Percentiles rank a stretch among this genome's conserved stretches.
These are phyloP conservation scores for Plasmodium gaboni DNA, from an alignment of 169 alveolate species.

Conservation along the genomic window DNA sequence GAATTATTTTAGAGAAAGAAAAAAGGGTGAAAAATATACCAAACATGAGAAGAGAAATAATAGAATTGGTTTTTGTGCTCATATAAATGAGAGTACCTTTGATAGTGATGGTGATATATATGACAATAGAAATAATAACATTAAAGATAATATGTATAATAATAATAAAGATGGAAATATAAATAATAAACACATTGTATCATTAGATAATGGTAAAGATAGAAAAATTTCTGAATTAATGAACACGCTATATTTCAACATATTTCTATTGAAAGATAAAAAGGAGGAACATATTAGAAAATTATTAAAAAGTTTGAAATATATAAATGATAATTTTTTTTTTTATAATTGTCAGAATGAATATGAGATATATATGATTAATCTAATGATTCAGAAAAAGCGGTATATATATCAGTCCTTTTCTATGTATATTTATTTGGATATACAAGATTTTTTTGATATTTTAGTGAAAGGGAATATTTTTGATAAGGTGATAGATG, in stretches of 20 bases:
- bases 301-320: constrained; percentile 39
- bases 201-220: not conserved
- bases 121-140: not conserved
- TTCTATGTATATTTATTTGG: constrained; percentile 50
- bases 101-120: not conserved
- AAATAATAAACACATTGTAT: not conserved
- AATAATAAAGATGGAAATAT: not conserved
- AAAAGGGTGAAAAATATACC: too few relatives aligned
- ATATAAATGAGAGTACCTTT: not conserved
- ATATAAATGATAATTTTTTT: constrained; percentile 26
- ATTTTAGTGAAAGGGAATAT: constrained; percentile 16
- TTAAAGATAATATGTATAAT: not conserved
- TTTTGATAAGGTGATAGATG: constrained; percentile 40
- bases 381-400: constrained; percentile 57
- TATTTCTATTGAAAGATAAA: constrained; percentile 57
- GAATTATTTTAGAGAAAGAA: too few relatives aligned
- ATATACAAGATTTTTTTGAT: constrained; percentile 39
- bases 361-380: constrained; percentile 10
- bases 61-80: not conserved
- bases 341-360: constrained; percentile 31
- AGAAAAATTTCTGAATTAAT: constrained; percentile 21
- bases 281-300: constrained; percentile 34
- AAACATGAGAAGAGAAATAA: too few relatives aligned
- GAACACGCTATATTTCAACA: constrained; percentile 54
- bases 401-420: constrained; percentile 67